These are phyloP conservation scores for Russula foetens DNA, from an alignment of 768 basidiomycete species.

Conservation along the genomic window DNA sequence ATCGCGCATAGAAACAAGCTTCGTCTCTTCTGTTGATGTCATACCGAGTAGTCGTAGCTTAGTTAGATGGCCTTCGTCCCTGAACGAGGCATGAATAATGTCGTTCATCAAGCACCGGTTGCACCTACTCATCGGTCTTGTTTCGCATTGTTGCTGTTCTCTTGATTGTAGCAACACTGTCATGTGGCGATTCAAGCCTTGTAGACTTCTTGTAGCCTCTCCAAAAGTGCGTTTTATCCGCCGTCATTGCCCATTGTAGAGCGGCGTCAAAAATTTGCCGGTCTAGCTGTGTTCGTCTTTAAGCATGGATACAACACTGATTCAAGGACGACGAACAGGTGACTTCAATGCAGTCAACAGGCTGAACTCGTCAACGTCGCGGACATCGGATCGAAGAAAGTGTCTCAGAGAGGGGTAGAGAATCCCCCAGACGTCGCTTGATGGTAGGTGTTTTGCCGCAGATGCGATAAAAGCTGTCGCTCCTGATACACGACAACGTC, in stretches of 20 bases:
- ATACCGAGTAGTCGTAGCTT: constrained; percentile 87
- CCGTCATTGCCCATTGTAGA: constrained; percentile 81
- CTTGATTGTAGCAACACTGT: constrained; percentile 60
- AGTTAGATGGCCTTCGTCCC: constrained; percentile 67
- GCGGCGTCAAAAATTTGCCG: constrained; percentile 80
- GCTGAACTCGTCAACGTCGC: constrained; percentile 60
- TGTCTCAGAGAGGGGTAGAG: constrained; percentile 86
- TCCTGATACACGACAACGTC: constrained; percentile 36
- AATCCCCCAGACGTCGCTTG: constrained; percentile 95
- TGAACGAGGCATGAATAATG: constrained; percentile 27
- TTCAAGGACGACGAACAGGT: constrained; percentile 45
- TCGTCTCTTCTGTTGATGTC: constrained; percentile 71
- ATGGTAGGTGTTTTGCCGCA: constrained; percentile 71
- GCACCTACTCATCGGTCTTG: constrained; percentile 71
- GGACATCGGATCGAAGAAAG: constrained; percentile 77
- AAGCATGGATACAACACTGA: neutral
- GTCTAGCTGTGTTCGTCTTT: constrained; percentile 33
- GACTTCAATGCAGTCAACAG: constrained; percentile 71
- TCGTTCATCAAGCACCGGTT: neutral
- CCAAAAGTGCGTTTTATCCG: constrained; percentile 79
- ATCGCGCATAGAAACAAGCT: constrained; percentile 82
- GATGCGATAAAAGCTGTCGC: constrained; percentile 84
- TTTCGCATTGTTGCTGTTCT: constrained; percentile 42
- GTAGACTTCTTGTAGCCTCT: constrained; percentile 39
- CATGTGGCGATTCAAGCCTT: constrained; percentile 60